A percentile compares a stretch with the other conserved stretches of the same genome.
These are phyloP conservation scores for Phialocephala sp. DNA, from an alignment of 2,329 filamentous ascomycete species.

Conservation along the genomic window DNA sequence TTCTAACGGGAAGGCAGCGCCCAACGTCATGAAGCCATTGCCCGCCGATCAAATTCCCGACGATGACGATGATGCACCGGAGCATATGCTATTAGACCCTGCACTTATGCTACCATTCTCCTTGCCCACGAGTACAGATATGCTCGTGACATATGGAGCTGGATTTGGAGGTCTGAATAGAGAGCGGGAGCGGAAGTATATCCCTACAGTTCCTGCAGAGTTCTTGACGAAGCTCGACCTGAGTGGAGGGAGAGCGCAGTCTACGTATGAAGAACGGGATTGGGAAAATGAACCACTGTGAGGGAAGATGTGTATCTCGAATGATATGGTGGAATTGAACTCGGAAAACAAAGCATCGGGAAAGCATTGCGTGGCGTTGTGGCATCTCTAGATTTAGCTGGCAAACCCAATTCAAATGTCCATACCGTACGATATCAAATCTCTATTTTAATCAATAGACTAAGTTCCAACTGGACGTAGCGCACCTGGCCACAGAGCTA, in stretches of 20 bases:
- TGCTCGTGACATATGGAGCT: constrained; percentile 93
- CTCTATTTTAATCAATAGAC: neutral
- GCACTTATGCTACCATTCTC: constrained; percentile 93
- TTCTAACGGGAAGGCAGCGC: constrained; percentile 46
- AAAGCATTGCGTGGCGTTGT: constrained; percentile 16
- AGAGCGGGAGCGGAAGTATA: constrained; percentile 92
- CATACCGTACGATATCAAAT: neutral
- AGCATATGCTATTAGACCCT: constrained; percentile 83
- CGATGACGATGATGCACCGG: constrained; percentile 72
- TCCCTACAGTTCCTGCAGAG: constrained; percentile 91
- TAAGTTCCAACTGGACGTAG: no score
- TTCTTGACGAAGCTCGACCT: constrained; percentile 85
- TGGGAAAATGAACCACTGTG: constrained; percentile 67
- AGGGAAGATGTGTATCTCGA: constrained; percentile 15
- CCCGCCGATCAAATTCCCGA: constrained; percentile 37
- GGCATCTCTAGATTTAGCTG: neutral
- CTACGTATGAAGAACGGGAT: constrained; percentile 67
- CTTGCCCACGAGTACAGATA: constrained; percentile 95
- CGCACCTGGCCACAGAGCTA: no score
- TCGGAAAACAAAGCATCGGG: constrained; percentile 18
- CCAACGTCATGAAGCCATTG: constrained; percentile 33
- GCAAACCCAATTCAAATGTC: neutral
- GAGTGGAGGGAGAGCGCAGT: constrained; percentile 53
- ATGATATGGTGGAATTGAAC: neutral
- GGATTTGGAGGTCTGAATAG: constrained; percentile 92